These are phyloP conservation scores for Triangularia verruculosa DNA, from an alignment of 2,329 filamentous ascomycete species.

Conservation along the genomic window DNA sequence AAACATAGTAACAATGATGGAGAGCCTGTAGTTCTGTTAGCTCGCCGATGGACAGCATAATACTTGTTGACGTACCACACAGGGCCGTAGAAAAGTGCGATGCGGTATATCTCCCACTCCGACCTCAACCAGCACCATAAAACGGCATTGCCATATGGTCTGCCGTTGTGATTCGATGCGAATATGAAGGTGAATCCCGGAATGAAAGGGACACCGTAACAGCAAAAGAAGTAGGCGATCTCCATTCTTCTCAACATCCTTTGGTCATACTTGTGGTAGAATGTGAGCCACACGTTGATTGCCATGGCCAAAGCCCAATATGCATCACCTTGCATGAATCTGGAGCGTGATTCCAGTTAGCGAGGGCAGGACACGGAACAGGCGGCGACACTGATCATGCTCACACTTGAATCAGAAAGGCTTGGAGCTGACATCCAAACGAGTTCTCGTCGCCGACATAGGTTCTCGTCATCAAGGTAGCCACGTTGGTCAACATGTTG, in stretches of 20 bases:
- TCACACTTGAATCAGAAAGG: slow-evolving; percentile 78
- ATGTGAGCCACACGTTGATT: slow-evolving; percentile 77
- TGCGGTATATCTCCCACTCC: slow-evolving; percentile 67
- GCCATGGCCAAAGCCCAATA: slow-evolving; percentile 81
- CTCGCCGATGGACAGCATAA: neutral
- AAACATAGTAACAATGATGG: slow-evolving; percentile 57
- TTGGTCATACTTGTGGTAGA: slow-evolving; percentile 70
- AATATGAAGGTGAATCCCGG: slow-evolving; percentile 68
- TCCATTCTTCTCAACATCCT: slow-evolving; percentile 66
- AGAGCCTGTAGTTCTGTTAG: slow-evolving; percentile 45
- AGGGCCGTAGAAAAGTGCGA: slow-evolving; percentile 71
- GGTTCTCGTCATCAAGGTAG: slow-evolving; percentile 67
- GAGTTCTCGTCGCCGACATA: slow-evolving; percentile 50
- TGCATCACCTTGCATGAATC: slow-evolving; percentile 75
- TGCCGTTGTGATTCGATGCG: slow-evolving; percentile 50
- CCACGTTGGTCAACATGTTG: slow-evolving; percentile 74
- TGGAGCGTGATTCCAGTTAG: slow-evolving; percentile 33
- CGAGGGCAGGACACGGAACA: neutral
- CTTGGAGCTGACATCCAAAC: slow-evolving; percentile 68
- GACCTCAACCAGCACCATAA: slow-evolving; percentile 80
- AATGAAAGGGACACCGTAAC: slow-evolving; percentile 73
- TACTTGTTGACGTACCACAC: slow-evolving; percentile 53
- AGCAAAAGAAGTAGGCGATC: slow-evolving; percentile 63
- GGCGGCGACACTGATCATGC: slow-evolving; percentile 29
- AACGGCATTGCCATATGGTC: slow-evolving; percentile 70